phyloP scores from a whole-genome alignment of 176 grass and related monocot species.

The Pontederia paniculata region DNA sequence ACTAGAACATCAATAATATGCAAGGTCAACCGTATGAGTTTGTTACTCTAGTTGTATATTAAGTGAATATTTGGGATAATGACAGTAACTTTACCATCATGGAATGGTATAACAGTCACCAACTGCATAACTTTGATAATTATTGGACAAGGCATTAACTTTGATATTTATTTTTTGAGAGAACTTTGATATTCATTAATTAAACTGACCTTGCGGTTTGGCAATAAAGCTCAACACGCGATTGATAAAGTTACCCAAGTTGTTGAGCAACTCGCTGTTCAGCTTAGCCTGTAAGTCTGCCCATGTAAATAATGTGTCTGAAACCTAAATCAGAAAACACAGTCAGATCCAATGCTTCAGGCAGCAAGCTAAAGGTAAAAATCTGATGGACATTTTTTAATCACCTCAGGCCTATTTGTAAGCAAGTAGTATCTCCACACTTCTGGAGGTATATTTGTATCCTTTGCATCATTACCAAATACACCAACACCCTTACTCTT shows the following conservation, averaged over 20 bases:
- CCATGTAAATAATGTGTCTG: slow-evolving; percentile 94
- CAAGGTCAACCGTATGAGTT: too few species aligned
- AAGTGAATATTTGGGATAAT: too few species aligned
- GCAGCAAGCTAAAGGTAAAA: not conserved
- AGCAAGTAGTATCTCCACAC: slow-evolving; percentile 96
- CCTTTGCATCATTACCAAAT: slow-evolving; percentile 92
- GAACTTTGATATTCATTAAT: too few species aligned
- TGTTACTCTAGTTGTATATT: too few species aligned
- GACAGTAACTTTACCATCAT: not conserved
- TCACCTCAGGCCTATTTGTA: slow-evolving; percentile 79
- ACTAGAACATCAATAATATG: too few species aligned
- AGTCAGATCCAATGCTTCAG: slow-evolving; percentile 22
- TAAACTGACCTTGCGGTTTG: slow-evolving; percentile 64
- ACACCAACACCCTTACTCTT: slow-evolving; percentile 88
- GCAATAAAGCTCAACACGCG: slow-evolving; percentile 88
- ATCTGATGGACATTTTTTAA: slow-evolving; percentile 14
- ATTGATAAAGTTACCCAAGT: slow-evolving; percentile 89
- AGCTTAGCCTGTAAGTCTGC: slow-evolving; percentile 85
- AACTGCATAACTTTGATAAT: too few species aligned
- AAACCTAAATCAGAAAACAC: slow-evolving; percentile 36
- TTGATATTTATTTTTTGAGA: too few species aligned
- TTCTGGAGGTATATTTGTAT: slow-evolving; percentile 73
- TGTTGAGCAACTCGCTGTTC: slow-evolving; percentile 74
- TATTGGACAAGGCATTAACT: too few species aligned
- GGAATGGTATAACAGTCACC: too few species aligned